Conservation (phyloP, 306 rosid genomes). For the Vicia faba region DNA sequence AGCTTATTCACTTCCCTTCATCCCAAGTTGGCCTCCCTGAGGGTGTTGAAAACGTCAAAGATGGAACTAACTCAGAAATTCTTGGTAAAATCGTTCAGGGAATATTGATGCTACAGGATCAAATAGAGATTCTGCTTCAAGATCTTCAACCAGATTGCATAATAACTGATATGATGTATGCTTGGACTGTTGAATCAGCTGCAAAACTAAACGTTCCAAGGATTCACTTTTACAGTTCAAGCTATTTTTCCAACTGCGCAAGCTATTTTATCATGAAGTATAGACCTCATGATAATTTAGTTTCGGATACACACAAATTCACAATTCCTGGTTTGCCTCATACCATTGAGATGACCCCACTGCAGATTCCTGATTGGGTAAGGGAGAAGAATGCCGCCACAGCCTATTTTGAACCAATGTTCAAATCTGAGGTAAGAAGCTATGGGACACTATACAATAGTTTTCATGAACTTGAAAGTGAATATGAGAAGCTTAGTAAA, state of each 20-base stretch:
- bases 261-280: neutral
- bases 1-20: slow-evolving; percentile 33
- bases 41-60: slow-evolving; percentile 37
- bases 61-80: neutral
- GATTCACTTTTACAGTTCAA: slow-evolving; percentile 34
- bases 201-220: slow-evolving; percentile 39
- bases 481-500: slow-evolving; percentile 29
- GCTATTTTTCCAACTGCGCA: slow-evolving; percentile 27
- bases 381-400: neutral
- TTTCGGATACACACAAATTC: slow-evolving; percentile 25
- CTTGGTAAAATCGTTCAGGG: slow-evolving; percentile 2
- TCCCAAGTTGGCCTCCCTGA: slow-evolving; percentile 36
- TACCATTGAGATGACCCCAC: slow-evolving; percentile 21
- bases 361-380: neutral
- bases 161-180: slow-evolving; percentile 32
- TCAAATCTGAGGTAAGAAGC: slow-evolving; percentile 26
- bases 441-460: slow-evolving; percentile 38
- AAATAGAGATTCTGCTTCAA: slow-evolving; percentile 24
- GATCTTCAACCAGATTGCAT: slow-evolving; percentile 37
- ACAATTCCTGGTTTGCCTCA: slow-evolving; percentile 26
- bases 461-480: slow-evolving; percentile 37
- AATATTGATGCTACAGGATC: slow-evolving; percentile 17
- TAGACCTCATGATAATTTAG: slow-evolving; percentile 25
- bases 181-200: slow-evolving; percentile 44
- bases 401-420: neutral